phyloP scores from a whole-genome alignment of 805 yeast species.

The Priceomyces carsonii region DNA sequence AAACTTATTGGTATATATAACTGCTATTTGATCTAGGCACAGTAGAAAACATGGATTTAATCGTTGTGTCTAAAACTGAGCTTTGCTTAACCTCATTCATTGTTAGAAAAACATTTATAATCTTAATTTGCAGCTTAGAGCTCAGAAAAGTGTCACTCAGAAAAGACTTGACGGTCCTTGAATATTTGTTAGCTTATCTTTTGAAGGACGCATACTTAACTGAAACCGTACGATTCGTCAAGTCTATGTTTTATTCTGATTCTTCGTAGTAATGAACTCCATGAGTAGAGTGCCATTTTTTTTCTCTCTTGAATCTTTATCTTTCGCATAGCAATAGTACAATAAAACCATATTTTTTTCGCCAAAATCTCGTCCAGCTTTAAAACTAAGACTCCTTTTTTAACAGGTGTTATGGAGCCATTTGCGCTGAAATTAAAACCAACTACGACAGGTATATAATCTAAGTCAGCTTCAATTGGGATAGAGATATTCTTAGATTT shows the following conservation, averaged over 20 bases:
- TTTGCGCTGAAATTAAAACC: conserved; percentile 27
- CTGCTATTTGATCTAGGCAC: too few relatives aligned
- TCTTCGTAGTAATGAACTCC: conserved; percentile 14
- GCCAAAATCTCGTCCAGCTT: conserved; percentile 13
- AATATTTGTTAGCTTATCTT: too few relatives aligned
- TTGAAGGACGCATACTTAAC: too few relatives aligned
- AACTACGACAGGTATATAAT: conserved; percentile 31
- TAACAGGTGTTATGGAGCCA: conserved; percentile 27
- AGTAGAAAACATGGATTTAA: too few relatives aligned
- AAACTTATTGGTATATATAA: too few relatives aligned
- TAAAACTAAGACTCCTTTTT: conserved; percentile 28
- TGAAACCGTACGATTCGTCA: conserved; percentile 8
- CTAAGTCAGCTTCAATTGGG: conserved; percentile 10
- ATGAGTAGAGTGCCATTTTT: conserved; percentile 10
- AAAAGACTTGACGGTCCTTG: too few relatives aligned
- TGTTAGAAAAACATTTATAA: too few relatives aligned
- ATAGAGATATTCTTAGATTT: conserved; percentile 4
- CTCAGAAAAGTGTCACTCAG: too few relatives aligned
- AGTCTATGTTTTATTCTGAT: conserved; percentile 18
- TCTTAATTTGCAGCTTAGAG: too few relatives aligned
- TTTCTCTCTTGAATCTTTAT: conserved; percentile 3
- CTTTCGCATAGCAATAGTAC: conserved; percentile 13
- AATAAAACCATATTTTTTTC: conserved; percentile 27
- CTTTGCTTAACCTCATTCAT: too few relatives aligned
- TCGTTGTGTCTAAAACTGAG: too few relatives aligned